Conservation (phyloP, 305 asterid species). For the Ajuga reptans region DNA sequence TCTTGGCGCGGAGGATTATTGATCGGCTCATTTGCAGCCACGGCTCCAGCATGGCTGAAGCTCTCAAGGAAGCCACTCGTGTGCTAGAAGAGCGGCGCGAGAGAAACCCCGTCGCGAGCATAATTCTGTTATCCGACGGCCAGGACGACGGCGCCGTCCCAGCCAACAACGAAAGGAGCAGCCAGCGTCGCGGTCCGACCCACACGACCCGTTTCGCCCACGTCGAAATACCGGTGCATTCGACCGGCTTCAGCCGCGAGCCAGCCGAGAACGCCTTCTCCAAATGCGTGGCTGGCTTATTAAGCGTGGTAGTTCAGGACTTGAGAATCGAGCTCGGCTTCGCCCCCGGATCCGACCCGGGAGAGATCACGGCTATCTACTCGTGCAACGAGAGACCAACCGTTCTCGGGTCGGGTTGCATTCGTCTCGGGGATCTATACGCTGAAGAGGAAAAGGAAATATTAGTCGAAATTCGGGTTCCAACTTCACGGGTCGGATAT, state of each 20-base stretch:
- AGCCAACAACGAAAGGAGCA: slow-evolving; percentile 11
- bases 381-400: slow-evolving; percentile 45
- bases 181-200: slow-evolving; percentile 31
- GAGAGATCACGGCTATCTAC: slow-evolving; percentile 63
- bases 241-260: slow-evolving; percentile 43
- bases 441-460: slow-evolving; percentile 79
- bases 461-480: slow-evolving; percentile 59
- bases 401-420: slow-evolving; percentile 37
- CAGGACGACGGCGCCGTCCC: slow-evolving; percentile 50
- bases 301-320: slow-evolving; percentile 80
- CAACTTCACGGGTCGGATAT: slow-evolving; percentile 37
- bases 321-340: slow-evolving; percentile 53
- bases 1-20: slow-evolving; percentile 48
- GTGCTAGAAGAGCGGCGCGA: slow-evolving; percentile 82
- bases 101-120: slow-evolving; percentile 73
- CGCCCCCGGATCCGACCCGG: slow-evolving; percentile 71
- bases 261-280: slow-evolving; percentile 71
- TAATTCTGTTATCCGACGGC: slow-evolving; percentile 70
- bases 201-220: slow-evolving; percentile 68
- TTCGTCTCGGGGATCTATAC: slow-evolving; percentile 66
- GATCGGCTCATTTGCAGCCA: slow-evolving; percentile 60
- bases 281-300: slow-evolving; percentile 67
- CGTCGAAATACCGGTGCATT: slow-evolving; percentile 71
- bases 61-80: slow-evolving; percentile 59
- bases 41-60: slow-evolving; percentile 58